These are phyloP conservation scores for Rhododendron molle DNA, from an alignment of 148 eudicot genomes.

Conservation along the genomic window DNA sequence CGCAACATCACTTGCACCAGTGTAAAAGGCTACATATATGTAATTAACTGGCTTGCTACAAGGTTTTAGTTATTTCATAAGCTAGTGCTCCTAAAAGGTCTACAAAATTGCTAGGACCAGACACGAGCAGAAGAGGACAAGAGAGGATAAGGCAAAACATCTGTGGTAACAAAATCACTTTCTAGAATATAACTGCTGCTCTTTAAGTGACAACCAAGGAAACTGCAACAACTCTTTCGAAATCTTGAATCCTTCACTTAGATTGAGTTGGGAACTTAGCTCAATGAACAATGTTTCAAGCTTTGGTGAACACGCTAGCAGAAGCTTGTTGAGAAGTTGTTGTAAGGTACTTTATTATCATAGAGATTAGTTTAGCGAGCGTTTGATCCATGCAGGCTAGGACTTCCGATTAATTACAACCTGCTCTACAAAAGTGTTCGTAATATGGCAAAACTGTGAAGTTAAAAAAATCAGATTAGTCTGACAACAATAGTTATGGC, in stretches of 20 bases:
- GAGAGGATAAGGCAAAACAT: no score
- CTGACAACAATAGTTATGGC: no score
- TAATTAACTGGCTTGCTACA: no score
- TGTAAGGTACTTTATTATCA: not conserved
- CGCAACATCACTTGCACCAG: no score
- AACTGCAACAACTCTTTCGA: not conserved
- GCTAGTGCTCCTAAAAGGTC: no score
- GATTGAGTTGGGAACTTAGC: not conserved
- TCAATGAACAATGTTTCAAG: not conserved
- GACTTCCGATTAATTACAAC: not conserved
- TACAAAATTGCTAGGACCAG: no score
- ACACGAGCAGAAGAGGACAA: no score
- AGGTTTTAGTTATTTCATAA: no score
- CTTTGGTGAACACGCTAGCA: not conserved
- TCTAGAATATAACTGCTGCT: not conserved
- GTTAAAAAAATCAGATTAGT: not conserved
- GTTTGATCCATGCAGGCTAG: not conserved
- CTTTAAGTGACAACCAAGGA: not conserved
- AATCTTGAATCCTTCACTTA: not conserved
- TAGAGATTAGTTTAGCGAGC: not conserved
- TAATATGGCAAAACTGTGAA: not conserved
- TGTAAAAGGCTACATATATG: no score
- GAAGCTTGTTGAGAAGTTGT: not conserved
- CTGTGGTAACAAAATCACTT: not conserved
- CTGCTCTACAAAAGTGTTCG: not conserved